Conservation (phyloP, 2,329 filamentous ascomycete species). For the Alternaria postmessia region DNA sequence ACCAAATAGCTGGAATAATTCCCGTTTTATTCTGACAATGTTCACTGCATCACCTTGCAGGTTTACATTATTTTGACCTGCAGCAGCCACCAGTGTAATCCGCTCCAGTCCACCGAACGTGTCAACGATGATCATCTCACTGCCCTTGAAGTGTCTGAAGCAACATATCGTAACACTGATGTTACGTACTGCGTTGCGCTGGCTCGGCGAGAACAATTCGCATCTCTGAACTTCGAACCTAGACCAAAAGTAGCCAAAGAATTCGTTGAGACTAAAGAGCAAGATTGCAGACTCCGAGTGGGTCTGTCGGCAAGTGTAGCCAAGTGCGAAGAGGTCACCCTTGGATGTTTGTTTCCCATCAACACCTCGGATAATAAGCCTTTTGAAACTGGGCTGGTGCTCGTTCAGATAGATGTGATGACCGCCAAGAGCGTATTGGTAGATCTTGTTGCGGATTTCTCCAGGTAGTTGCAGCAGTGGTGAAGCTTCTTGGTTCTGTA, state of each 20-base stretch:
- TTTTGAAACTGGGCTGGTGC: background rate
- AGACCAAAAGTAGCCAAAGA: background rate
- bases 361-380: background rate
- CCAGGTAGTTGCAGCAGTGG: background rate
- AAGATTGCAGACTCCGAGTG: background rate
- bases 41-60: background rate
- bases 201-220: background rate
- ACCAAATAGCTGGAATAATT: background rate
- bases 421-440: background rate
- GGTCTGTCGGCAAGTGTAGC: conserved; percentile 1
- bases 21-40: background rate
- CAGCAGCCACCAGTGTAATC: background rate
- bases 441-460: conserved; percentile 1
- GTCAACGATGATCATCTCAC: background rate
- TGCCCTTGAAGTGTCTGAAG: background rate
- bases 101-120: background rate
- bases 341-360: background rate
- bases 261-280: background rate
- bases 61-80: background rate
- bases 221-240: background rate
- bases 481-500: background rate
- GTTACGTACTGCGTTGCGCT: background rate
- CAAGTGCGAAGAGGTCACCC: background rate
- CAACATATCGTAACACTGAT: background rate
- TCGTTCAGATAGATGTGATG: background rate